Evolutionary conservation across 257 asterid species (phyloP).

Genomic region (Petrea volubilis): DNA sequence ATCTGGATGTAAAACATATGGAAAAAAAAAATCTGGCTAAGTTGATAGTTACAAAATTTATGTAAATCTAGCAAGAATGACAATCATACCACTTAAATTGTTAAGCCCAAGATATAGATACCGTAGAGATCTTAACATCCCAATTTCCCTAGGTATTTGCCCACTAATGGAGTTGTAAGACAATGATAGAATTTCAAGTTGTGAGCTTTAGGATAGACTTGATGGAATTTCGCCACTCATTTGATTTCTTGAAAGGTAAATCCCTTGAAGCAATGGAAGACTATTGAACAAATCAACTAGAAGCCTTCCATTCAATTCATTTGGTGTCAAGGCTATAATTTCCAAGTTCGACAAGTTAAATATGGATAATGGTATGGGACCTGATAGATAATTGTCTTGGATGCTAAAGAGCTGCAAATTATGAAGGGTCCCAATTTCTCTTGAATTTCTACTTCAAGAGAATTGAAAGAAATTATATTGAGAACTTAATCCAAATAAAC

Average conservation of each 20-base stretch:
- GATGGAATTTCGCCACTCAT: no score
- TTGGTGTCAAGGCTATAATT: constrained; percentile 10
- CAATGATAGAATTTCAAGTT: constrained; percentile 20
- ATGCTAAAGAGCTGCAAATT: constrained; percentile 8
- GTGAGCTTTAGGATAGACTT: no score
- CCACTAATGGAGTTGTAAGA: constrained; percentile 30
- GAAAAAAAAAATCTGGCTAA: no score
- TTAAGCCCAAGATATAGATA: constrained; percentile 28
- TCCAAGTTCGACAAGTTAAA: no score
- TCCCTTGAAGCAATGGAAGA: no score
- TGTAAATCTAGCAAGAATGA: not conserved
- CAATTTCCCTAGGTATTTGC: constrained; percentile 36
- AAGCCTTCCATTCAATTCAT: no score
- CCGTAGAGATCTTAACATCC: no score
- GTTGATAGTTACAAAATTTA: no score
- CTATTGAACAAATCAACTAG: no score
- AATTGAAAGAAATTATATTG: constrained; percentile 27
- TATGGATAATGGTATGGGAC: constrained; percentile 30
- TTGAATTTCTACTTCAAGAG: constrained; percentile 17
- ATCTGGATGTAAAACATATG: no score
- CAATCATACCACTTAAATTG: constrained; percentile 26
- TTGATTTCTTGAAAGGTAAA: no score
- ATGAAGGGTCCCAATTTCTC: constrained; percentile 17
- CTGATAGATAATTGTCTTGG: constrained; percentile 11
- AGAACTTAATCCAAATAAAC: no score